Percentiles rank a stretch among this genome's conserved stretches.
These are phyloP conservation scores for Stereum hirsutum DNA, from an alignment of 1,284 basidiomycete species.

Conservation along the genomic window DNA sequence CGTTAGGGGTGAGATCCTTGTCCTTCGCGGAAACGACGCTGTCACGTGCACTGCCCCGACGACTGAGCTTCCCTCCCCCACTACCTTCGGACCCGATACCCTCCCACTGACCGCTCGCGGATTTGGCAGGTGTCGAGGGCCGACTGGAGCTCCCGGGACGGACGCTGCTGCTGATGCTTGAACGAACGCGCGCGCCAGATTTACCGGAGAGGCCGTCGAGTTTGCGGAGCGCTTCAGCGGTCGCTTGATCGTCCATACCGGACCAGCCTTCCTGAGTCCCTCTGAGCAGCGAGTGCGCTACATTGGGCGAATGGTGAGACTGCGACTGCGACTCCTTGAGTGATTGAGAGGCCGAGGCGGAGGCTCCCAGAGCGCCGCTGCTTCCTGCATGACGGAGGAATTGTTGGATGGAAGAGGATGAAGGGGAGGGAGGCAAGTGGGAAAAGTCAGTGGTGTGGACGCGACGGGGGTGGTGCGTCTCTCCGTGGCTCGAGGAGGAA, in stretches of 20 bases:
- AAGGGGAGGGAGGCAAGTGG: slow-evolving; percentile 81
- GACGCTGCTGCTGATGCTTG: slow-evolving; percentile 12
- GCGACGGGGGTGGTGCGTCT: slow-evolving; percentile 41
- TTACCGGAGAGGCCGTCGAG: slow-evolving; percentile 84
- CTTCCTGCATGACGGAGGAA: slow-evolving; percentile 56
- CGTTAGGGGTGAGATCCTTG: slow-evolving; percentile 16
- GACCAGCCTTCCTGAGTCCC: slow-evolving; percentile 82
- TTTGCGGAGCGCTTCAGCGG: slow-evolving; percentile 87
- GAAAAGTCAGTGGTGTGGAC: slow-evolving; percentile 73
- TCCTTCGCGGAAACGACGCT: slow-evolving; percentile 21
- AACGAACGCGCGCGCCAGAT: slow-evolving; percentile 40
- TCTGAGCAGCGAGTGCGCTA: slow-evolving; percentile 71
- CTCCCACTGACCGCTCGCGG: slow-evolving; percentile 57
- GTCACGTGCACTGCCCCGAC: slow-evolving; percentile 35
- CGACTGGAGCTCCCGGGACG: slow-evolving; percentile 45
- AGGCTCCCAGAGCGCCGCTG: slow-evolving; percentile 33
- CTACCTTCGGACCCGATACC: slow-evolving; percentile 41
- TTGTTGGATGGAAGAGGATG: slow-evolving; percentile 77
- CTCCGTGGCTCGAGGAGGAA: slow-evolving; percentile 50
- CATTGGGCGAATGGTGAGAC: slow-evolving; percentile 48
- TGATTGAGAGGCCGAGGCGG: slow-evolving; percentile 32
- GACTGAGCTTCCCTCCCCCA: slow-evolving; percentile 42
- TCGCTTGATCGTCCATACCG: slow-evolving; percentile 77
- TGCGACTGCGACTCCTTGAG: slow-evolving; percentile 31
- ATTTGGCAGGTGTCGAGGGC: slow-evolving; percentile 62